Conservation (phyloP, 768 basidiomycete species). For the Scleroderma citrinum region DNA sequence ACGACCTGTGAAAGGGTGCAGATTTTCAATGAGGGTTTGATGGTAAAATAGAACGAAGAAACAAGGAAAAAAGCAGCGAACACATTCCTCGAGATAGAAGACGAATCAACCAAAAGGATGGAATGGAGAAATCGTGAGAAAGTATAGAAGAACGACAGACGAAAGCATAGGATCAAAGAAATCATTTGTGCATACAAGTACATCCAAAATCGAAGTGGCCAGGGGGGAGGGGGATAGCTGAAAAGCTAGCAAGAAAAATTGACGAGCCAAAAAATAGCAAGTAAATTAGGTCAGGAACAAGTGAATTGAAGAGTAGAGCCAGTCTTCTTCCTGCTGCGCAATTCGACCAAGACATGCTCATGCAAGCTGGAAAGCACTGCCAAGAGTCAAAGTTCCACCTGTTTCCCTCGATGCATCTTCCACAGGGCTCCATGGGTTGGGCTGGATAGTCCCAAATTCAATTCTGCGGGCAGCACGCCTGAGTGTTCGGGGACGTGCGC, state of each 20-base stretch:
- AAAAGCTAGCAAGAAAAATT: not conserved
- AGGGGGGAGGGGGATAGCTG: not conserved
- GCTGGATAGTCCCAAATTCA: slow-evolving; percentile 53
- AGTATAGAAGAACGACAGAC: not conserved
- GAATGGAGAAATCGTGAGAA: not conserved
- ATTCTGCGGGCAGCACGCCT: slow-evolving; percentile 47
- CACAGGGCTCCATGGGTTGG: slow-evolving; percentile 33
- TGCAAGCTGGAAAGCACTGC: slow-evolving; percentile 67
- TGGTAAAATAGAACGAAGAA: not conserved
- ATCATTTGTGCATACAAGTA: not conserved
- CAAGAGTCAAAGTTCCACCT: slow-evolving; percentile 40
- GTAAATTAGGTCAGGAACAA: not conserved
- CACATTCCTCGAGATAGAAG: not conserved
- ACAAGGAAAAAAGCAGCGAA: not conserved
- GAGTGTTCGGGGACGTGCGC: slow-evolving; percentile 23
- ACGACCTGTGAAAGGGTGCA: not conserved
- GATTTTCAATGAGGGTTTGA: not conserved
- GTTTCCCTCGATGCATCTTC: slow-evolving; percentile 20
- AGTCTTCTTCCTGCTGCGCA: not conserved
- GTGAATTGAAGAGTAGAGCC: not conserved
- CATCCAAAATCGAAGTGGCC: not conserved
- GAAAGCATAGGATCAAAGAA: not conserved
- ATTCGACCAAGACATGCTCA: slow-evolving; percentile 21
- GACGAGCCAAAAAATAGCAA: not conserved
- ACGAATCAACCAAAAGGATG: not conserved